Percentiles rank a stretch among this genome's conserved stretches.
Conservation (phyloP, 2,329 filamentous ascomycete genomes). For the Xylaria sp. region DNA sequence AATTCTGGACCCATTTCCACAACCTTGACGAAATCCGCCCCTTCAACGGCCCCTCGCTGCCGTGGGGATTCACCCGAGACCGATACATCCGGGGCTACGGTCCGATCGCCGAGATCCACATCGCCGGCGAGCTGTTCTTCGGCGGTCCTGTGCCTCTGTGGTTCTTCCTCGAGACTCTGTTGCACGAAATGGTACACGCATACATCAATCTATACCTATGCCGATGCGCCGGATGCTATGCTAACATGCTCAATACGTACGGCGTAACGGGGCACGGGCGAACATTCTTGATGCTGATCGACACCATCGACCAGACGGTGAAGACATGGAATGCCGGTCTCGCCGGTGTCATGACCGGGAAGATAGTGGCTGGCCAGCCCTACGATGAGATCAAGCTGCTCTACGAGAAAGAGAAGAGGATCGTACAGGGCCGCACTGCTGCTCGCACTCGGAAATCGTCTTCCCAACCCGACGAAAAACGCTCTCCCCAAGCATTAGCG, state of each 20-base stretch:
- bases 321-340: background rate
- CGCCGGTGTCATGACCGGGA: background rate
- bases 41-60: background rate
- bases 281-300: slow-evolving; percentile 6
- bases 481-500: background rate
- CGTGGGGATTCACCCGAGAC: background rate
- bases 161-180: background rate
- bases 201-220: slow-evolving; percentile 3
- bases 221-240: background rate
- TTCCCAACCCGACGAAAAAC: background rate
- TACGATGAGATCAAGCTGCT: background rate
- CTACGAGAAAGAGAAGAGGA: background rate
- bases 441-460: background rate
- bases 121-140: background rate
- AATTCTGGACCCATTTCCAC: background rate
- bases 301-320: slow-evolving; percentile 5
- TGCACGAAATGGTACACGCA: slow-evolving; percentile 24
- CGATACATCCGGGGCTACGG: background rate
- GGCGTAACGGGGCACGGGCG: background rate
- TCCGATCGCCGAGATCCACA: background rate
- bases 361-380: too few species aligned
- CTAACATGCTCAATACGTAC: background rate
- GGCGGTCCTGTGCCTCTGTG: background rate
- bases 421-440: background rate
- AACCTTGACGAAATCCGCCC: background rate